Percentiles rank a stretch among this genome's conserved stretches.
Evolutionary conservation across 2,329 filamentous ascomycete genomes (phyloP).

Genomic region (Phialophora chinensis): DNA sequence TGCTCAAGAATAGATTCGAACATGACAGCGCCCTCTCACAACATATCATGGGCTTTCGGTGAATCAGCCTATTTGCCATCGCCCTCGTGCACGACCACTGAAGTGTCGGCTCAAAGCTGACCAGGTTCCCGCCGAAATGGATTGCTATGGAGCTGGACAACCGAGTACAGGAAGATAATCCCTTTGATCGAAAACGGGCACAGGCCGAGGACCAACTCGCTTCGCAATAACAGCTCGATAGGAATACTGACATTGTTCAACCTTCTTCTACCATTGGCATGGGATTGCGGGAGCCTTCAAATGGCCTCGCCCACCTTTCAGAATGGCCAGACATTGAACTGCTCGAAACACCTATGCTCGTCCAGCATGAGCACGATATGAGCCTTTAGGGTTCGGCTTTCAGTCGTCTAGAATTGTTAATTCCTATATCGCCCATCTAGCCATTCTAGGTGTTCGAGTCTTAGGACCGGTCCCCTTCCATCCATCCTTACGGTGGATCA

Average conservation of each 20-base stretch:
- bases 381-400: no score
- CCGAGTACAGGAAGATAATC: background rate
- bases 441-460: background rate
- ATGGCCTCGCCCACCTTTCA: no score
- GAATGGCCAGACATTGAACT: no score
- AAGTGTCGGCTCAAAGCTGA: background rate
- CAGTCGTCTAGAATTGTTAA: background rate
- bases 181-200: background rate
- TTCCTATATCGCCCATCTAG: no score
- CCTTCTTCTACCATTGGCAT: background rate
- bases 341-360: no score
- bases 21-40: background rate
- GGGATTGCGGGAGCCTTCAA: background rate
- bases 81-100: background rate
- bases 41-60: background rate
- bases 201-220: background rate
- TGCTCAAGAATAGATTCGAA: background rate
- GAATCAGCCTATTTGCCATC: no score
- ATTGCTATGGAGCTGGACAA: background rate
- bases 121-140: background rate
- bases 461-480: background rate
- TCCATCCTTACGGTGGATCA: background rate
- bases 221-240: background rate
- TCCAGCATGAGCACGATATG: no score
- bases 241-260: background rate